Percentiles rank a stretch among this genome's conserved stretches.
Conservation (phyloP, 441 rosid species). For the Corymbia citriodora region DNA sequence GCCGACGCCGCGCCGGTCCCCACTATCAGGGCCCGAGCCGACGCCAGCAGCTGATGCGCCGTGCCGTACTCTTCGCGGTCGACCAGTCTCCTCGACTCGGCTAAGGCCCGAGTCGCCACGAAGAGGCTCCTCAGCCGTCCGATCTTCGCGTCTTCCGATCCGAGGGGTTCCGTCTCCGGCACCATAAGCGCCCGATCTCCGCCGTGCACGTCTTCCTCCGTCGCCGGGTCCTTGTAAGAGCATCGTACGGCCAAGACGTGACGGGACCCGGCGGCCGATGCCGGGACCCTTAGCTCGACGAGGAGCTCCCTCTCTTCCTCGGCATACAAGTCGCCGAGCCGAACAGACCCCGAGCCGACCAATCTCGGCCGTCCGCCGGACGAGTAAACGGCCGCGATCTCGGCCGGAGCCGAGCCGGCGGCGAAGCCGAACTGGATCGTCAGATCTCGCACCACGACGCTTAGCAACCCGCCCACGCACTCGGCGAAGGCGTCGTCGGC, state of each 20-base stretch:
- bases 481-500: slow-evolving; percentile 15
- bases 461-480: slow-evolving; percentile 2
- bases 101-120: slow-evolving; percentile 46
- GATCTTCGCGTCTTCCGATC: slow-evolving; percentile 32
- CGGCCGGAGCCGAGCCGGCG: slow-evolving; percentile 18
- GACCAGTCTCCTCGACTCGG: slow-evolving; percentile 48
- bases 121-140: slow-evolving; percentile 43
- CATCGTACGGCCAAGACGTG: slow-evolving; percentile 42
- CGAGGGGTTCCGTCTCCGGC: slow-evolving; percentile 21
- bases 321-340: slow-evolving; percentile 54
- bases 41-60: slow-evolving; percentile 45
- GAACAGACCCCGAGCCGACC: slow-evolving; percentile 35
- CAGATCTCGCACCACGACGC: slow-evolving; percentile 1
- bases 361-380: slow-evolving; percentile 31
- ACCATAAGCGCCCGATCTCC: slow-evolving; percentile 36
- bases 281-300: slow-evolving; percentile 41
- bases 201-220: slow-evolving; percentile 46
- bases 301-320: slow-evolving; percentile 58
- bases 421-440: slow-evolving; percentile 14
- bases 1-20: slow-evolving; percentile 23
- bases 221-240: slow-evolving; percentile 50
- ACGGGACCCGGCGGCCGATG: slow-evolving; percentile 16
- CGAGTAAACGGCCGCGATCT: slow-evolving; percentile 52
- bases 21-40: slow-evolving; percentile 46
- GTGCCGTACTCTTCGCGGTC: slow-evolving; percentile 41